Evolutionary conservation across 2,329 filamentous ascomycete species (phyloP), one percentile per base, ranked within the genome.

Genomic region (Hymenoscyphus scutula): DNA sequence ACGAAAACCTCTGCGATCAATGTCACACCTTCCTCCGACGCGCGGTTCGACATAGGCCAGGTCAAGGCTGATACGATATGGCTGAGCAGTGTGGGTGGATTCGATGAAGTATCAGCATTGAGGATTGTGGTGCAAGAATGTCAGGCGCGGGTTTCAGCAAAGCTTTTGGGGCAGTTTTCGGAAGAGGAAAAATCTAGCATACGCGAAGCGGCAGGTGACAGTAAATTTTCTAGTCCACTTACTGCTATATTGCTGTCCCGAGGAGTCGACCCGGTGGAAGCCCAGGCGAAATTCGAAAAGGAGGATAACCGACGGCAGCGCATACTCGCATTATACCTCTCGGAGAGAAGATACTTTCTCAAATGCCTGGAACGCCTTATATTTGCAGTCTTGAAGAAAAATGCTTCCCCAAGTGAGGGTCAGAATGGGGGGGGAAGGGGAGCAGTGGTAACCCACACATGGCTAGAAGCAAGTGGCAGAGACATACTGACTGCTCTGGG

Each of bases 1-100:
- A 90, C 90, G 23, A 92, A 89, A 76, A 96, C 91, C 0, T 90
- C 92, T 25, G 90, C 92, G 5, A 96, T 97, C 65, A 89, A 96
- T 74, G 85, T 92, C 56, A 86, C 91, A 1, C 86, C 89, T 19
- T 84, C 84, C 5, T 79, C 84, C 13, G 85, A 84, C 70, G 83
- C 84, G 48, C 84, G 84, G 62, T 91, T 89, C 73, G 86, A 93
- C 72, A 81, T 97, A 68, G 86, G 89, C 45, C 80, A 89, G 72
- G 86, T 98, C 74, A 97, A 96, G 77, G 84, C 86, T 55, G 93
- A 98, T 78, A 85, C 92, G 37, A 75, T 89, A 68, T 98, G 93
- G 92, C 80, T 99, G 65, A 93, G 91, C 76, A 86, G 89, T 70
- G 86, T 89, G 72, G 86, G 88, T 58, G 82, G 85, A 53, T 86